Base-by-base conservation (phyloP, 2,329 filamentous ascomycete species). In the Nemania diffusa region DNA sequence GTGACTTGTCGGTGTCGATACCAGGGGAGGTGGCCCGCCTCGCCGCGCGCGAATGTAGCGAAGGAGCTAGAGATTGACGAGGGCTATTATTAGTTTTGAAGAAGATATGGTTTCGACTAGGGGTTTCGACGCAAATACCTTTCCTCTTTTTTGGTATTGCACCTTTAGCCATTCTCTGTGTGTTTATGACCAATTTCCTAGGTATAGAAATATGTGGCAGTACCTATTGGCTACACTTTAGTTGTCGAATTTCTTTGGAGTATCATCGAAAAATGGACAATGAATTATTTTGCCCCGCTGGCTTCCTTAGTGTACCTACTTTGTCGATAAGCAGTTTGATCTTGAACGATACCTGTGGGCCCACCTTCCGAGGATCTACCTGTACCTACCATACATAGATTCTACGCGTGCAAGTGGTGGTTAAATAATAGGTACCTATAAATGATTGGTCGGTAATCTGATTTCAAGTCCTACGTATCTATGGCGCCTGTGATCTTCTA, bases 1-100 rank as follows among this genome's bases (percentile, higher is more conserved):
- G 83, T 6, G 90, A 91, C 80, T 92, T 92, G 83, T 92, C 90
- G 50, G 87, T 87, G 79, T 92, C 81, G 79, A 92, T 89, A 74
- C 88, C 84, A 27, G 91, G 90, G 3, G 90, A 91, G 17, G 88
- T 88, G 53, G 89, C 91, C 71, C 92, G 89, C 75, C 91, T 88
- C 46, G 91, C 91, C 65, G 91, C 91, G 71, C 92, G 90, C 60
- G 92, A 94, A 81, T 90, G 91, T 65, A 88, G 79, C 4, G 91
- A 92, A 44, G 84, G 83, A 62, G 82, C 89, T 92, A 75, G 20
- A 69, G 22, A 55, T 65, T 40, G 59, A 44, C 61, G 26, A 37
- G 48, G 26, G n/a, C 20, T 5, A 46, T 46, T 4, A 55, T 67
- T 17, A 64, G 65, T 32, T 57, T 22, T 26, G 15, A 42, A 27